Conservation (phyloP, 2,329 filamentous ascomycete species). For the Thielaviopsis populi region DNA sequence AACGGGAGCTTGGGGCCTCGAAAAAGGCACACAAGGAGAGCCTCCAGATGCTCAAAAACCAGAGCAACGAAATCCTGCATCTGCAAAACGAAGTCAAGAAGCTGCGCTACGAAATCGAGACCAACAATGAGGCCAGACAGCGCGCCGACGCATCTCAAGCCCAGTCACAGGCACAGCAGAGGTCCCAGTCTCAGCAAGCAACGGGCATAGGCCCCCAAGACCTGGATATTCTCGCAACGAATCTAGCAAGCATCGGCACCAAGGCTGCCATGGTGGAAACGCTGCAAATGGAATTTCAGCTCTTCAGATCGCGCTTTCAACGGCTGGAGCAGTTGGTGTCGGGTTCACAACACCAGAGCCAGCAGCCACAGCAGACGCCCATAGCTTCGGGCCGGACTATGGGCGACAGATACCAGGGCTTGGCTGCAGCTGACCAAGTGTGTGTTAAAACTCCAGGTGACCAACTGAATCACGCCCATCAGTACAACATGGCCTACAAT, state of each 20-base stretch:
- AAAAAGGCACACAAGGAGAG: constrained; percentile 20
- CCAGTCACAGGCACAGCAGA: constrained; percentile 19
- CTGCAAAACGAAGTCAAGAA: constrained; percentile 18
- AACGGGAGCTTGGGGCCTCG: constrained; percentile 20
- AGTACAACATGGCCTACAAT: not conserved
- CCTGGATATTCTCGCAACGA: constrained; percentile 28
- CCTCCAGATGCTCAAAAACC: constrained; percentile 20
- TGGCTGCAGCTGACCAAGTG: not conserved
- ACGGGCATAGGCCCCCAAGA: constrained; percentile 21
- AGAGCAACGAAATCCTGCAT: constrained; percentile 20
- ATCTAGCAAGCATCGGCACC: constrained; percentile 27
- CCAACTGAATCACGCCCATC: not conserved
- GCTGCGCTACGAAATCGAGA: constrained; percentile 17
- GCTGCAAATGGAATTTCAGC: constrained; percentile 29
- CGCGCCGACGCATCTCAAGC: constrained; percentile 22
- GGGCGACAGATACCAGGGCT: not conserved
- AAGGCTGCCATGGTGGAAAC: constrained; percentile 28
- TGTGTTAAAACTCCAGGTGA: not conserved
- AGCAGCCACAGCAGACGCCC: not conserved
- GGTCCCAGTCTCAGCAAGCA: constrained; percentile 8
- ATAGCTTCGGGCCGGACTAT: not conserved
- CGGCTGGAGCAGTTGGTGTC: constrained; percentile 22
- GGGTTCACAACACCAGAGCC: not conserved
- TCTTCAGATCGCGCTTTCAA: constrained; percentile 27
- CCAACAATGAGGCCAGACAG: constrained; percentile 23